Evolutionary conservation across 2,329 filamentous ascomycete species (phyloP), one percentile per base, ranked within the genome.

Genomic region (Diaporthe sp.): DNA sequence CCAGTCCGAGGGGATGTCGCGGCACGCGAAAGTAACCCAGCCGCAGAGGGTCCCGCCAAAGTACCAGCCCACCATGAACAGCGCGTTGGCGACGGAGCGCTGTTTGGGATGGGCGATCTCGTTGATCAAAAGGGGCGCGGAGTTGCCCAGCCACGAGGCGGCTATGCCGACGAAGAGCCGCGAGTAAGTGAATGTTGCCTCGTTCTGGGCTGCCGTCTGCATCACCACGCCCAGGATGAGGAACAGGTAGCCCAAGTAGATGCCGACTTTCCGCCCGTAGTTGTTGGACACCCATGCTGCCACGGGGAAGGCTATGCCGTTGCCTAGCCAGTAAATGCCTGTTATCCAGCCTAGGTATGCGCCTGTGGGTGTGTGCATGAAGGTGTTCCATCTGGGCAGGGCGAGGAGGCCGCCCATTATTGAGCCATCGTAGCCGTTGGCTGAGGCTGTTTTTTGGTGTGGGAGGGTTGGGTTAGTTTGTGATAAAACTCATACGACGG

Each of bases 61-160:
- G 63, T 83, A 84, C 78, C 79, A 84, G 2, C 81, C 80, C 32
- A 58, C 55, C 70, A 71, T 71, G 78, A 81, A 85, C 0, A 83
- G 70, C 0, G 80, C 79, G 50, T 78, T 84, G 8, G 80, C 72
- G 3, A 82, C 79, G 27, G 79, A 80, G 19, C 84, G 81, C 56
- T 86, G 83, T 0, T 79, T 79, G 1, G 84, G 84, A 56, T 87
- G 84, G 9, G 84, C 84, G 32, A 87, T 81, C 75, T 88, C 86
- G 32, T 82, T 85, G 76, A 87, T 82, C 15, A 87, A 77, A 1
- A 84, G 75, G 3, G 83, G 83, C 2, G 80, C 80, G 0, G 79
- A 77, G 3, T 79, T 81, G 13, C 78, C 78, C 30, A 82, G 81
- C 70, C 81, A 80, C 8, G 79, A 83, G 12, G 80, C 79, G 0